These are phyloP conservation scores for Phaseolus lunatus DNA, from an alignment of 306 rosid species.

Conservation along the genomic window DNA sequence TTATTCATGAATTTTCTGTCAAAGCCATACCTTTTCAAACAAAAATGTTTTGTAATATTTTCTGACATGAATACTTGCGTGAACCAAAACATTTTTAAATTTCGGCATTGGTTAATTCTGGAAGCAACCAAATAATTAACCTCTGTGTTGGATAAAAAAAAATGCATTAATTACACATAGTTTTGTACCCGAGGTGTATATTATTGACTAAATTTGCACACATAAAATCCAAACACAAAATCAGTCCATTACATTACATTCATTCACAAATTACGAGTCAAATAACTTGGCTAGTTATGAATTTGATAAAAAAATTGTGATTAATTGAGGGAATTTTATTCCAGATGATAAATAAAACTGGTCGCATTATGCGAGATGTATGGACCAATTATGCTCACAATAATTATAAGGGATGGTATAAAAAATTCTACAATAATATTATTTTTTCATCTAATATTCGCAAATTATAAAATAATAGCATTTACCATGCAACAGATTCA, in stretches of 20 bases:
- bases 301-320: neutral
- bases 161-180: neutral
- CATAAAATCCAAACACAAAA: neutral
- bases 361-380: neutral
- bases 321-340: neutral
- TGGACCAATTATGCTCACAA: neutral
- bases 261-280: neutral
- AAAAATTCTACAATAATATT: neutral
- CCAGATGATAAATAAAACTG: neutral
- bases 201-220: conserved; percentile 3
- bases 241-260: neutral
- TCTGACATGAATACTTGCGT: neutral
- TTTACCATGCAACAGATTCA: neutral
- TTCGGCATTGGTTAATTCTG: neutral
- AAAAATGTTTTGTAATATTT: neutral
- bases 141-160: neutral
- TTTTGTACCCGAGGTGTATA: neutral
- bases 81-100: neutral
- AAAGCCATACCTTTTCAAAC: neutral
- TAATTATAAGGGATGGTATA: neutral
- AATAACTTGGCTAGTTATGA: neutral
- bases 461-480: neutral
- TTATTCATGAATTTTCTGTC: neutral
- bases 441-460: neutral
- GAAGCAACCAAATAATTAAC: neutral